Evolutionary conservation across 768 basidiomycete genomes (phyloP), one percentile per base, ranked within the genome.

Genomic region (Psilocybe azurescens): DNA sequence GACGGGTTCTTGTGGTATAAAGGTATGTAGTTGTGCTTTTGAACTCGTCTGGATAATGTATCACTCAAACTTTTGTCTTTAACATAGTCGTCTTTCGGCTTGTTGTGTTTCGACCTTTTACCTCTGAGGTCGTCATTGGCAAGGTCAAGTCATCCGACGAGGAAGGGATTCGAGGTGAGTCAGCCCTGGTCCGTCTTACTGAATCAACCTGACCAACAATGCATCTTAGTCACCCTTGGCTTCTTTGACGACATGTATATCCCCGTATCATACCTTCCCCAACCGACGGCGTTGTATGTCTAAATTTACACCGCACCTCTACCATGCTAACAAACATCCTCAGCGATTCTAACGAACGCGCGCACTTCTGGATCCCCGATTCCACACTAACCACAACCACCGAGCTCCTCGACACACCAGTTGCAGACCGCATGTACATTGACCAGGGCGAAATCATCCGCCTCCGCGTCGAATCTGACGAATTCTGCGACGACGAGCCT

Each of bases 171-270:
- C 82, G 93, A 74, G 74, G 97, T 96, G 65, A 47, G 92, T 79
- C 39, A 30, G 5, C n/a, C n/a, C 11, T 3, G 1, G 50, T 41
- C 32, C 50, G 18, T 30, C 20, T 14, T 41, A 41, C 11, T 18
- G 1, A 39, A 8, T 18, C n/a, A 5, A 6, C 18, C 5, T 13
- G 52, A 33, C 29, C 18, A 32, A 33, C 58, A 58, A 47, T 18
- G 36, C 28, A 47, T 54, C 14, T 9, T 67, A 97, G 95, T 97
- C 29, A 86, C 90, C 20, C 74, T 97, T 16, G 91, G 90, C 18
- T 98, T 99, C 80, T 99, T 99, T 69, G 93, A 95, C 74, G 95
- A 98, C 68, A 89, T 98, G 24, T 93, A 94, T 71, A 84, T 98
- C 50, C 93, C 95, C 0, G 76, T 84, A 0, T 78, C 84, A 3